phyloP scores from a whole-genome alignment of 1,139 yeast genomes.

The Suhomyces ambrosiae region DNA sequence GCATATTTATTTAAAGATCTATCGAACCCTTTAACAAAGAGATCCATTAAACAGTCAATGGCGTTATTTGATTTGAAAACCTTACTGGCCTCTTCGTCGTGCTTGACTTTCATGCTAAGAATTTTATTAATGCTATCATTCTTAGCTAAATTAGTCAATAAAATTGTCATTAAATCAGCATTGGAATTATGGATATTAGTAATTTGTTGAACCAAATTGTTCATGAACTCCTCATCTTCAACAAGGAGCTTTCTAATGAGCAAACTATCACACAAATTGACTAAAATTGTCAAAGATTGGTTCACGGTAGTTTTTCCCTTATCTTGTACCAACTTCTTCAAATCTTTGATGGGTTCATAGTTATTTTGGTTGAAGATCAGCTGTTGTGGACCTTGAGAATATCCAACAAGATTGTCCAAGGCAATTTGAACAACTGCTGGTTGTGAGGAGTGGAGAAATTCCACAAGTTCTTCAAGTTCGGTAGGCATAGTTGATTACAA shows the following conservation, averaged over 20 bases:
- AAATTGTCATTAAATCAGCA: conserved; percentile 82
- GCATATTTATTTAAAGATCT: conserved; percentile 72
- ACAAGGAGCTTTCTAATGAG: conserved; percentile 65
- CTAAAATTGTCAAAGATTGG: conserved; percentile 77
- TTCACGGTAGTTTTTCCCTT: conserved; percentile 58
- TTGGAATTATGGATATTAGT: conserved; percentile 59
- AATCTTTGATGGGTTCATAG: conserved; percentile 71
- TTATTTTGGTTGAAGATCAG: conserved; percentile 70
- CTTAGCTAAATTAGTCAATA: conserved; percentile 84
- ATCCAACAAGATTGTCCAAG: conserved; percentile 80
- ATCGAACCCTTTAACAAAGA: conserved; percentile 85
- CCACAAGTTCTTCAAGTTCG: conserved; percentile 70
- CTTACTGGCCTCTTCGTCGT: conserved; percentile 30
- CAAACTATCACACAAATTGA: conserved; percentile 76
- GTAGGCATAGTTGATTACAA: conserved; percentile 48
- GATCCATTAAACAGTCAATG: conserved; percentile 86
- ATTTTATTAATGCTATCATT: conserved; percentile 62
- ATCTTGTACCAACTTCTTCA: conserved; percentile 58
- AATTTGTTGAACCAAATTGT: conserved; percentile 55
- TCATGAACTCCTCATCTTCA: conserved; percentile 62
- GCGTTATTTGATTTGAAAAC: conserved; percentile 59
- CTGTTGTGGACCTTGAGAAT: conserved; percentile 69
- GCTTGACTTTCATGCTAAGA: conserved; percentile 49
- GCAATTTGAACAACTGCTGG: conserved; percentile 86
- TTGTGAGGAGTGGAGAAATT: conserved; percentile 80